A percentile compares a stretch with the other conserved stretches of the same genome.
Evolutionary conservation across 495 filamentous ascomycete species (phyloP).

Genomic region (Pyrenula massariospora): DNA sequence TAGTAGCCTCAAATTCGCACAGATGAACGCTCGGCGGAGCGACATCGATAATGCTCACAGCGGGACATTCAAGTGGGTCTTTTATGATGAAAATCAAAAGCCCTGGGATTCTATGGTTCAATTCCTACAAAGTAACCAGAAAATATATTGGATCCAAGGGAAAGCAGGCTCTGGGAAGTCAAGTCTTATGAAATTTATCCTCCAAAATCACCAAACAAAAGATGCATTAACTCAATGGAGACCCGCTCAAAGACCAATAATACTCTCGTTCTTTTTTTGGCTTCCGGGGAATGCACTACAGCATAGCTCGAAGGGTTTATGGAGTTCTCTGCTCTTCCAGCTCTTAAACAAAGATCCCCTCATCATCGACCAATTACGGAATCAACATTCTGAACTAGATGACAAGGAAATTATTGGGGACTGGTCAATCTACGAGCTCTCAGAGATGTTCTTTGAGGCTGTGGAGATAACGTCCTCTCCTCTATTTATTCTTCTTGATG

Average conservation of each 20-base stretch:
- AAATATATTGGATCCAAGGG: neutral
- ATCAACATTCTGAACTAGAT: neutral
- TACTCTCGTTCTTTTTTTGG: neutral
- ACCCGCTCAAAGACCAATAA: neutral
- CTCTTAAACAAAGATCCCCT: neutral
- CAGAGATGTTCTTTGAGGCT: neutral
- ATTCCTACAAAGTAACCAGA: neutral
- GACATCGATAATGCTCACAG: neutral
- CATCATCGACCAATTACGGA: neutral
- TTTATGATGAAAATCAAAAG: neutral
- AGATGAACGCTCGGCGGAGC: neutral
- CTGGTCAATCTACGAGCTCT: neutral
- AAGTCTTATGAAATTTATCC: neutral
- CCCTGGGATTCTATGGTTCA: neutral
- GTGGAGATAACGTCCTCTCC: neutral
- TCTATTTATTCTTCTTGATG: neutral
- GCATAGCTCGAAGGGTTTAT: neutral
- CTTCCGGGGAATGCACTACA: neutral
- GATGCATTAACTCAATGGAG: conserved; percentile 1
- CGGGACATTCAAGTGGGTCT: neutral
- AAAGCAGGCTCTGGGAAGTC: neutral
- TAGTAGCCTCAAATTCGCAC: neutral
- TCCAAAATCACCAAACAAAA: neutral
- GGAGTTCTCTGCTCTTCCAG: neutral
- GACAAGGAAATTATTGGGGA: neutral